These are phyloP conservation scores for Neurospora crassa DNA, from an alignment of 2,329 filamentous ascomycete species.

Conservation along the genomic window DNA sequence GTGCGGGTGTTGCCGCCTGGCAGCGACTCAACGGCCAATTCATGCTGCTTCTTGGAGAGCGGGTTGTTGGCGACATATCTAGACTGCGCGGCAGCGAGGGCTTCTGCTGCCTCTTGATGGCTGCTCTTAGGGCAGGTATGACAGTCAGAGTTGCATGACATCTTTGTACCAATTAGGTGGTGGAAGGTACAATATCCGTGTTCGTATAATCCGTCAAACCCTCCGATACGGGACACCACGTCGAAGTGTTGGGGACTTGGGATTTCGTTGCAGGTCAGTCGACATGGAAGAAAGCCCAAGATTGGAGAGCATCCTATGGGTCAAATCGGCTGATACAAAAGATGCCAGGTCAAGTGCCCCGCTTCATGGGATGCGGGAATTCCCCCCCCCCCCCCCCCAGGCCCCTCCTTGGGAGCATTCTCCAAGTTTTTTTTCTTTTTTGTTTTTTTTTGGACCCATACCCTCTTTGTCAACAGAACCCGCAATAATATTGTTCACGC, in stretches of 20 bases:
- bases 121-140: background rate
- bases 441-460: background rate
- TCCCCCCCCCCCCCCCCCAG: background rate
- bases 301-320: background rate
- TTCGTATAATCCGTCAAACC: background rate
- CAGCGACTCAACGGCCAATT: slow-evolving; percentile 26
- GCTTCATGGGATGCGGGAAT: background rate
- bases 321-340: background rate
- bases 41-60: slow-evolving; percentile 28
- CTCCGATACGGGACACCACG: background rate
- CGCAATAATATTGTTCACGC: background rate
- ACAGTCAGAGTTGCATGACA: background rate
- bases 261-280: background rate
- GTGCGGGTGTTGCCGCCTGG: slow-evolving; percentile 39
- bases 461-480: background rate
- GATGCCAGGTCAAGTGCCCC: background rate
- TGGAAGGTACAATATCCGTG: background rate
- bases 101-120: slow-evolving; percentile 7
- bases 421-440: no score
- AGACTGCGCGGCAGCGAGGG: slow-evolving; percentile 24
- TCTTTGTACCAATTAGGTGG: background rate
- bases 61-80: slow-evolving; percentile 29
- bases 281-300: background rate
- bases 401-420: background rate
- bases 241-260: background rate